These are phyloP conservation scores for Trypanosoma congolense DNA, from an alignment of 208 protist species.

Conservation along the genomic window DNA sequence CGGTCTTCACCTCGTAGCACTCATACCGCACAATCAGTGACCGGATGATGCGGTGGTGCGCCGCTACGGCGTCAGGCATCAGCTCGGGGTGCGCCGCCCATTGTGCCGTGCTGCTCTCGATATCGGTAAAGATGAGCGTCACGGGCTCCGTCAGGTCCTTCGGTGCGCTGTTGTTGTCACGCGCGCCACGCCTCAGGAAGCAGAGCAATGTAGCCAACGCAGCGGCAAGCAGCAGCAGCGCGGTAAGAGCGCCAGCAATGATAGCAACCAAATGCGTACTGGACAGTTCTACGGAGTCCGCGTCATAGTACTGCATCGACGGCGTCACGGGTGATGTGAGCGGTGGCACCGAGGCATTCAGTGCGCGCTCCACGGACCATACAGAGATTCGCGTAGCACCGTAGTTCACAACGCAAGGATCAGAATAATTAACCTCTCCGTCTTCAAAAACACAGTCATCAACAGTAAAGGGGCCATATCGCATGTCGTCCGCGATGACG, in stretches of 20 bases:
- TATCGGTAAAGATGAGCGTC: constrained; percentile 75
- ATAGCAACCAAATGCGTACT: constrained; percentile 22
- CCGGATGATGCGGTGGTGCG: constrained; percentile 65
- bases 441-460: background rate
- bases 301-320: constrained; percentile 26
- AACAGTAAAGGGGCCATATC: constrained; percentile 21
- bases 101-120: constrained; percentile 73
- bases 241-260: constrained; percentile 17
- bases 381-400: constrained; percentile 35
- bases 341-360: constrained; percentile 22
- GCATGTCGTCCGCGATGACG: constrained; percentile 22
- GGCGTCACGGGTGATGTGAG: constrained; percentile 20
- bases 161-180: constrained; percentile 42
- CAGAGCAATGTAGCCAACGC: background rate
- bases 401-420: constrained; percentile 30
- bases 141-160: constrained; percentile 37
- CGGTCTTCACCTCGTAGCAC: constrained; percentile 81
- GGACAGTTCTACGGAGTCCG: constrained; percentile 5
- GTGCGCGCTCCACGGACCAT: constrained; percentile 24
- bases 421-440: background rate
- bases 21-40: constrained; percentile 38
- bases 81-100: constrained; percentile 46
- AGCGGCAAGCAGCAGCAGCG: constrained; percentile 7
- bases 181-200: constrained; percentile 23
- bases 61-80: constrained; percentile 54